Percentiles rank a stretch among this genome's conserved stretches.
Evolutionary conservation across 371 early-diverging fungal species (phyloP).

Genomic region (Syncephalastrum racemosum): DNA sequence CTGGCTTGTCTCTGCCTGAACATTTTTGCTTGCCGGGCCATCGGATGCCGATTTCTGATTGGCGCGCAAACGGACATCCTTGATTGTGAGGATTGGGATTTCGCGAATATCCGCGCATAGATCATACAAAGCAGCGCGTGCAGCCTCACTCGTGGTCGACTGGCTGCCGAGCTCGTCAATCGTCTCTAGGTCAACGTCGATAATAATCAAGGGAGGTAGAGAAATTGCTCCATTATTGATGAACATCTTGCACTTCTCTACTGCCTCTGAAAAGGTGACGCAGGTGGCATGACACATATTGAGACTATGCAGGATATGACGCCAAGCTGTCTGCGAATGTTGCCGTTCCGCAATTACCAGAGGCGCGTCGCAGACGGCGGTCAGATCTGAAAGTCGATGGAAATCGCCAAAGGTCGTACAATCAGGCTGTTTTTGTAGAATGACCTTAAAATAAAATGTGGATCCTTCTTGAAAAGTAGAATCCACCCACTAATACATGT

Average conservation of each 20-base stretch:
- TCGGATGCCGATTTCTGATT: too few relatives aligned
- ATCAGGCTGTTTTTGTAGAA: constrained; percentile 20
- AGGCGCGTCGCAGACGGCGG: constrained; percentile 2
- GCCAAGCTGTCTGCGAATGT: constrained; percentile 10
- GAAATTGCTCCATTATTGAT: background rate
- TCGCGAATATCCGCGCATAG: constrained; percentile 6
- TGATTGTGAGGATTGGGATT: constrained; percentile 13
- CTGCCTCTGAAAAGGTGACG: constrained; percentile 10
- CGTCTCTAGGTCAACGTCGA: constrained; percentile 13
- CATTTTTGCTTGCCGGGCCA: background rate
- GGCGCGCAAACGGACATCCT: constrained; percentile 7
- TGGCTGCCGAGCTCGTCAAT: constrained; percentile 11
- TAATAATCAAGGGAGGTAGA: constrained; percentile 4
- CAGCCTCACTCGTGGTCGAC: constrained; percentile 10
- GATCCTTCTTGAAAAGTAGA: constrained; percentile 47
- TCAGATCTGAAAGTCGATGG: constrained; percentile 11
- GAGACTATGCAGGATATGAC: constrained; percentile 6
- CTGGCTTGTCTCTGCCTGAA: too few relatives aligned
- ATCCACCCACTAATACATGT: constrained; percentile 43
- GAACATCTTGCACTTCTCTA: background rate
- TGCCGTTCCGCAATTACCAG: constrained; percentile 19
- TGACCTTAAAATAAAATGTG: constrained; percentile 41
- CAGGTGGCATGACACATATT: background rate
- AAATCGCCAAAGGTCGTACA: constrained; percentile 24
- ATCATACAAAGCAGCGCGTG: constrained; percentile 4